A percentile compares a stretch with the other conserved stretches of the same genome.
phyloP scores from a whole-genome alignment of 495 filamentous ascomycete species.

The Patellaria atrata region DNA sequence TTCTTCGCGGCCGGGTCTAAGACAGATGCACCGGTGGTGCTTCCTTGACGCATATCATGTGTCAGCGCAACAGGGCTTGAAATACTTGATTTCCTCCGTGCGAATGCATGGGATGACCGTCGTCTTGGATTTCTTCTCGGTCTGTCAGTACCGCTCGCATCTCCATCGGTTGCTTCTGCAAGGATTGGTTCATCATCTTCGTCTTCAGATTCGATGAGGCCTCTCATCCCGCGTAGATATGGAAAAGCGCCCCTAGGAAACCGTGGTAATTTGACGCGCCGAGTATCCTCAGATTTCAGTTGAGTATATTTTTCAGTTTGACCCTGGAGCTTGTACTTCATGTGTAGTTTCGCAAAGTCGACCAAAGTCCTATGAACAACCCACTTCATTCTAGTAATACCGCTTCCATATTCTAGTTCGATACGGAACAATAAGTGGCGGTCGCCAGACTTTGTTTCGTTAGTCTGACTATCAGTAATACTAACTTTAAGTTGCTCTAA shows the following conservation, averaged over 20 bases:
- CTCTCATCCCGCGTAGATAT: slow-evolving; percentile 69
- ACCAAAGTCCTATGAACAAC: slow-evolving; percentile 71
- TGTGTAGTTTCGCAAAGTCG: slow-evolving; percentile 87
- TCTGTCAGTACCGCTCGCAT: slow-evolving; percentile 43
- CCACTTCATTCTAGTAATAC: slow-evolving; percentile 95
- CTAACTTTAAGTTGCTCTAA: slow-evolving; percentile 88
- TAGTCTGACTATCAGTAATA: slow-evolving; percentile 58
- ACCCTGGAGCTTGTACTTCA: slow-evolving; percentile 75
- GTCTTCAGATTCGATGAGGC: slow-evolving; percentile 68
- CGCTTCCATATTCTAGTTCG: slow-evolving; percentile 90
- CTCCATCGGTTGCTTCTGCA: slow-evolving; percentile 39
- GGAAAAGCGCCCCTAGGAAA: slow-evolving; percentile 90
- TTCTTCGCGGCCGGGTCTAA: slow-evolving; percentile 26
- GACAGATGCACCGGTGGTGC: slow-evolving; percentile 21
- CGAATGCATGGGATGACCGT: slow-evolving; percentile 44
- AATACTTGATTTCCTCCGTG: slow-evolving; percentile 43
- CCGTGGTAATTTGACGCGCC: slow-evolving; percentile 56
- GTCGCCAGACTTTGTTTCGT: slow-evolving; percentile 46
- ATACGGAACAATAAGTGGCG: slow-evolving; percentile 80
- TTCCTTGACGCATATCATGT: slow-evolving; percentile 29
- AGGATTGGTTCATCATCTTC: slow-evolving; percentile 39
- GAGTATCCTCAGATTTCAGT: slow-evolving; percentile 35
- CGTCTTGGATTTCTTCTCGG: slow-evolving; percentile 43
- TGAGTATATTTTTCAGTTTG: slow-evolving; percentile 61
- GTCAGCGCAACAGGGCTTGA: slow-evolving; percentile 29